Percentiles rank a stretch among this genome's conserved stretches.
Conservation (phyloP, 192 early-diverging fungal genomes). For the Thamnidium elegans region DNA sequence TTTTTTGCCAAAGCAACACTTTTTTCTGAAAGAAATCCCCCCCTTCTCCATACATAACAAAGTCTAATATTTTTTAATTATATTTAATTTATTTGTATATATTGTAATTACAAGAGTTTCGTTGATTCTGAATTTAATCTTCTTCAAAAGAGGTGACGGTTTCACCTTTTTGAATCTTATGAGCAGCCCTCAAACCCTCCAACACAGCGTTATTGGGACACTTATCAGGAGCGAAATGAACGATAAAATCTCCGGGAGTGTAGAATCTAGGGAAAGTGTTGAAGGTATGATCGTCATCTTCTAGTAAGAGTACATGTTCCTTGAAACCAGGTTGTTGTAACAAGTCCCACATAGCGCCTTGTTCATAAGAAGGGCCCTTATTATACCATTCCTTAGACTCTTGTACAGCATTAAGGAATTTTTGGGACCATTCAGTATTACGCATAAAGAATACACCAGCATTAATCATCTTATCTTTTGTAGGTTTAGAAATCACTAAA, state of each 20-base stretch:
- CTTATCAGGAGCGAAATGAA: conserved; percentile 56
- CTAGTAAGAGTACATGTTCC: conserved; percentile 38
- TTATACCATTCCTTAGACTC: conserved; percentile 36
- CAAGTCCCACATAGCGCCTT: conserved; percentile 57
- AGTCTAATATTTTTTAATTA: too few relatives aligned
- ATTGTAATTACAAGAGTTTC: background rate
- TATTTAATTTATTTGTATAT: background rate
- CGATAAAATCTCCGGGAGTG: conserved; percentile 46
- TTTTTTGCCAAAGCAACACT: too few relatives aligned
- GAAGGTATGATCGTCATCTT: conserved; percentile 52
- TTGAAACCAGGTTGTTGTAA: conserved; percentile 39
- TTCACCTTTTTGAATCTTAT: conserved; percentile 22
- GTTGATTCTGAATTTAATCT: background rate
- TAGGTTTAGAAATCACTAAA: conserved; percentile 48
- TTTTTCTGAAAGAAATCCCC: too few relatives aligned
- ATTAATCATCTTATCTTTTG: conserved; percentile 50
- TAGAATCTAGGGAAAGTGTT: conserved; percentile 57
- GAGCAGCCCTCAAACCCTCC: conserved; percentile 36
- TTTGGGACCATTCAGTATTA: conserved; percentile 51
- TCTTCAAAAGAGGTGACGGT: conserved; percentile 10
- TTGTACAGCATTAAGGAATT: conserved; percentile 48
- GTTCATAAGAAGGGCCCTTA: conserved; percentile 43
- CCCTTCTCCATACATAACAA: too few relatives aligned
- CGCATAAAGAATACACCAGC: conserved; percentile 59
- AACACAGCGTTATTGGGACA: conserved; percentile 51